Conservation (phyloP, 352 stramenopile species). For the Phytophthora pluvialis region DNA sequence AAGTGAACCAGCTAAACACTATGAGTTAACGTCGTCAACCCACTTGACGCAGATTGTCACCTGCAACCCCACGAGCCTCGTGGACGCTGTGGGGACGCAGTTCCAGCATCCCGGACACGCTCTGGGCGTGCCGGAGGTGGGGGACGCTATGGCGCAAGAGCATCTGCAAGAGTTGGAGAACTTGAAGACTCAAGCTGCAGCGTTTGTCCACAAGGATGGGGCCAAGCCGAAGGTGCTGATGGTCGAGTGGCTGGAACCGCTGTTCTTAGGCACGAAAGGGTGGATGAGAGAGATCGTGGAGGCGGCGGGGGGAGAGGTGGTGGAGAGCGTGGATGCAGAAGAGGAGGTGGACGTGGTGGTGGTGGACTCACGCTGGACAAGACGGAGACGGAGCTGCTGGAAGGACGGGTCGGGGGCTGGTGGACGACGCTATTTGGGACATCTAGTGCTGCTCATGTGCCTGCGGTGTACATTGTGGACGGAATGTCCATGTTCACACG, state of each 20-base stretch:
- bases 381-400: conserved; percentile 47
- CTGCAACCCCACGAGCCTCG: conserved; percentile 51
- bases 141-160: conserved; percentile 41
- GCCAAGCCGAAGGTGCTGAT: conserved; percentile 47
- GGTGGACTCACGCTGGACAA: conserved; percentile 58
- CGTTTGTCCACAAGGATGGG: conserved; percentile 16
- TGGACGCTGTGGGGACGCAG: conserved; percentile 53
- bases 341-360: conserved; percentile 52
- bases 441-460: conserved; percentile 8
- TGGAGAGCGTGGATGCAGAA: conserved; percentile 33
- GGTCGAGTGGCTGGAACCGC: conserved; percentile 77
- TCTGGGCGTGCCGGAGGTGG: conserved; percentile 48
- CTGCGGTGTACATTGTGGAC: conserved; percentile 61
- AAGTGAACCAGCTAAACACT: conserved; percentile 2
- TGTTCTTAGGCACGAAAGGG: conserved; percentile 66
- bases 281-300: conserved; percentile 77
- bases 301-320: conserved; percentile 45
- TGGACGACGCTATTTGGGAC: conserved; percentile 35
- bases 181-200: conserved; percentile 31
- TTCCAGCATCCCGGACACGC: conserved; percentile 59
- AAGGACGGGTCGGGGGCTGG: conserved; percentile 50
- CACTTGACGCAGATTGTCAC: conserved; percentile 50
- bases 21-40: conserved; percentile 1
- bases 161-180: conserved; percentile 36
- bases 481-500: conserved; percentile 79